phyloP scores from a whole-genome alignment of 306 rosid species.

The Corylus americana region DNA sequence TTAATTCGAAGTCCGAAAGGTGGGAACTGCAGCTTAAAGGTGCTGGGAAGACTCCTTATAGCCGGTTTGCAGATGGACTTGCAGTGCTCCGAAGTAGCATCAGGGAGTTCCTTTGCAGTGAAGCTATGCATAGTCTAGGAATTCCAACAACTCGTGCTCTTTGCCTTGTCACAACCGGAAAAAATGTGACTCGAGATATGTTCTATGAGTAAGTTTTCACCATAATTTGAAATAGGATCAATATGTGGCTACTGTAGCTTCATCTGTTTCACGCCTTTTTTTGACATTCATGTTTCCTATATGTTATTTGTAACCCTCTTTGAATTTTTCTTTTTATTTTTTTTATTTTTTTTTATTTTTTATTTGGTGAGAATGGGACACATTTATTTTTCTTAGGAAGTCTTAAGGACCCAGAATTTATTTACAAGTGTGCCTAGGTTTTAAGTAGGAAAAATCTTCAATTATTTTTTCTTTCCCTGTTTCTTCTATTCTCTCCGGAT shows the following conservation, averaged over 20 bases:
- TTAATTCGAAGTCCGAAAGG: conserved; percentile 77
- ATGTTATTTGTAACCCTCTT: background rate
- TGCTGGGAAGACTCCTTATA: conserved; percentile 96
- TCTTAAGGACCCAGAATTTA: background rate
- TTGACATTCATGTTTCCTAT: background rate
- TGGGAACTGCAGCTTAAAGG: conserved; percentile 99
- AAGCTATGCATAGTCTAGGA: conserved; percentile 94
- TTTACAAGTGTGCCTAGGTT: background rate
- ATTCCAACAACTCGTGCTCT: conserved; percentile 97
- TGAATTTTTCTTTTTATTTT: background rate
- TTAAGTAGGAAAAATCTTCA: background rate
- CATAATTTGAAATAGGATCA: conserved; percentile 10
- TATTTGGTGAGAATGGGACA: background rate
- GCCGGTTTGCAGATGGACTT: conserved; percentile 97
- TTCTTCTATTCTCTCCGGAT: background rate
- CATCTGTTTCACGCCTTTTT: background rate
- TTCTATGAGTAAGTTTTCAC: conserved; percentile 80
- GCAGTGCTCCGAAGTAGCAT: conserved; percentile 98
- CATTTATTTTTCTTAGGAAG: background rate
- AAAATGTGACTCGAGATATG: conserved; percentile 85
- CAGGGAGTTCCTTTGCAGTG: conserved; percentile 97
- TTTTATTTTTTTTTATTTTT: too few relatives aligned
- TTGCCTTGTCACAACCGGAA: conserved; percentile 87
- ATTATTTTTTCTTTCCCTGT: background rate
- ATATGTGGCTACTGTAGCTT: conserved; percentile 1